Evolutionary conservation across 2,329 filamentous ascomycete species (phyloP), one percentile per base, ranked within the genome.

Genomic region (Xylaria polymorpha): DNA sequence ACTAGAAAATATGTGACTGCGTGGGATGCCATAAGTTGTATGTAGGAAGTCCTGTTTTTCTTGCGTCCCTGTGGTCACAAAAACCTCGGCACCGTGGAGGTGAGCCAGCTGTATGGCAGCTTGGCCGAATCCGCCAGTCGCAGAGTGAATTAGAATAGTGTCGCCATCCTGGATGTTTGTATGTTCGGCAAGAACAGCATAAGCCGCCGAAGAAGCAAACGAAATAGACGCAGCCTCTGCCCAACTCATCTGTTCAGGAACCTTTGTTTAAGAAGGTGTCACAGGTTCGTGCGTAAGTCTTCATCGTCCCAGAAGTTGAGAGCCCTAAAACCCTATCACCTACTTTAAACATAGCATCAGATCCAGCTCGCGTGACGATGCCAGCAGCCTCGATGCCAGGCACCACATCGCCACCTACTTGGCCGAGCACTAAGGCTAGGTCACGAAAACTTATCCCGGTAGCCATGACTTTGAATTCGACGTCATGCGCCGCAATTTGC

Each of bases 291-390:
- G 64, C 72, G 22, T 71, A 69, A 7, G 73, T 77, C 32, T 72
- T 75, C 32, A 77, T 44, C 5, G 69, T 63, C 1, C 74, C 73
- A 4, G 61, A 60, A n/a, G 61, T 61, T 7, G 73, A 70, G 8
- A 77, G 58, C 0, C 75, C 75, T 8, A 76, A 66, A n/a, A 76
- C 72, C 15, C 59, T 66, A 50, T 76, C 74, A 14, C 71, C 73
- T 18, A 51, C 56, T 39, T 71, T 57, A 53, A 74, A 73, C 3
- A 10, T 44, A 20, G 70, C 70, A 14, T 43, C 39, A 7, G 61
- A 5, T 9, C 74, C 75, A 18, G 67, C 37, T 48, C 72, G 60
- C 12, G 68, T 71, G 10, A 76, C 74, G 4, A 75, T 59, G 9
- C 75, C 75, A 8, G 73, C 66, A n/a, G 68, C 73, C 50, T 74